Evolutionary conservation across 2,329 filamentous ascomycete genomes (phyloP).

Genomic region (Aspergillus texensis): DNA sequence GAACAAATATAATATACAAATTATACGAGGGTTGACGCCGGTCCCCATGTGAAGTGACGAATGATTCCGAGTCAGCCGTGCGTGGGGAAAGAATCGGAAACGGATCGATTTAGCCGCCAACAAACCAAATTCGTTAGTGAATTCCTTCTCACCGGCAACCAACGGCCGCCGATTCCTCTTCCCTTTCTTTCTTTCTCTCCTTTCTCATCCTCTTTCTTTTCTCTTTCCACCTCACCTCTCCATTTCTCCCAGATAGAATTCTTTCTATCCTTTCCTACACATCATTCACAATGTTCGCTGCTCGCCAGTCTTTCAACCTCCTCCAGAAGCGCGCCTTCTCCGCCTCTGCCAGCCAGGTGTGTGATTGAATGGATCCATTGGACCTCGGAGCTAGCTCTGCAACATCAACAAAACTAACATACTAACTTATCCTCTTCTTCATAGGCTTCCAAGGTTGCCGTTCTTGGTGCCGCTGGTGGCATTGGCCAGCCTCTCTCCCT

Average conservation of each 20-base stretch:
- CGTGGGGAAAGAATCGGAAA: conserved; percentile 24
- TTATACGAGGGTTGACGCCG: neutral
- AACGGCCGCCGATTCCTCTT: conserved; percentile 21
- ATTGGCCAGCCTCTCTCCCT: conserved; percentile 98
- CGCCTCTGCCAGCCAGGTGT: conserved; percentile 74
- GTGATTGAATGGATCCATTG: conserved; percentile 31
- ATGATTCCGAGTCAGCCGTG: conserved; percentile 6
- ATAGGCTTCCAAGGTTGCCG: conserved; percentile 94
- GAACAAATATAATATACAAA: neutral
- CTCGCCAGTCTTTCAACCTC: conserved; percentile 56
- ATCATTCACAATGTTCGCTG: conserved; percentile 70
- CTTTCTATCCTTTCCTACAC: conserved; percentile 13
- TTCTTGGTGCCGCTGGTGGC: conserved; percentile 94
- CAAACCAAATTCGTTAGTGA: conserved; percentile 7
- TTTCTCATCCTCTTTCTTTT: conserved; percentile 10
- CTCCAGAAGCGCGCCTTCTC: conserved; percentile 81
- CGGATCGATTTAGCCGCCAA: conserved; percentile 23
- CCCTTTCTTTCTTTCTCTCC: conserved; percentile 14
- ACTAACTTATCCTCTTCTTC: conserved; percentile 18
- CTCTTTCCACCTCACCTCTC: conserved; percentile 10
- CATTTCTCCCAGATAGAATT: conserved; percentile 16
- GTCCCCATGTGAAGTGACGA: conserved; percentile 1
- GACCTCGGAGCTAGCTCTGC: conserved; percentile 15
- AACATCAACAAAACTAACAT: neutral
- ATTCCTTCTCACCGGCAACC: conserved; percentile 25